These are phyloP conservation scores for Phaseolus coccineus DNA, from an alignment of 331 rosid genomes.

Conservation along the genomic window DNA sequence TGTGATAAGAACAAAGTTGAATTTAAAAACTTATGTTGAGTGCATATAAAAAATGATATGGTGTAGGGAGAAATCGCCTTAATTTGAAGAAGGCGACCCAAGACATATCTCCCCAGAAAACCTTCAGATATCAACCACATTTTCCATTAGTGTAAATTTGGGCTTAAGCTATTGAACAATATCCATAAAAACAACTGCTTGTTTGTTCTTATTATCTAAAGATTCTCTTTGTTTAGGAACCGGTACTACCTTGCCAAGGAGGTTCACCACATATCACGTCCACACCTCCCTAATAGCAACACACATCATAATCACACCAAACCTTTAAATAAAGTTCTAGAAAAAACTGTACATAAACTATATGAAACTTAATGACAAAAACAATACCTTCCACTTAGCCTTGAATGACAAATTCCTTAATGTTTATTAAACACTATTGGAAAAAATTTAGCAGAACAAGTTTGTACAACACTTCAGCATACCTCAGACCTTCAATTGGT, in stretches of 20 bases:
- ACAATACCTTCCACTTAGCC: constrained; percentile 57
- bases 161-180: constrained; percentile 76
- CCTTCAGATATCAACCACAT: constrained; percentile 86
- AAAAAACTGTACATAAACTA: background rate
- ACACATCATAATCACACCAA: background rate
- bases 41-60: too few species aligned
- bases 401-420: constrained; percentile 54
- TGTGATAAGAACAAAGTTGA: too few species aligned
- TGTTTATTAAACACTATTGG: background rate
- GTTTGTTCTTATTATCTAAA: constrained; percentile 77
- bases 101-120: constrained; percentile 88
- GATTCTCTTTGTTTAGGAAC: constrained; percentile 65
- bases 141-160: constrained; percentile 80
- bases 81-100: constrained; percentile 87
- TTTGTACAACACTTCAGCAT: background rate
- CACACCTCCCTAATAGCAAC: constrained; percentile 63
- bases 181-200: constrained; percentile 80
- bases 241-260: constrained; percentile 95
- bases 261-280: constrained; percentile 93
- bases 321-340: background rate
- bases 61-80: background rate
- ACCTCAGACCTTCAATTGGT: constrained; percentile 69
- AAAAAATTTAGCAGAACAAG: background rate
- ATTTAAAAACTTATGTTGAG: too few species aligned
- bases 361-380: constrained; percentile 64